Conservation (phyloP, 306 rosid genomes). For the Morella rubra region DNA sequence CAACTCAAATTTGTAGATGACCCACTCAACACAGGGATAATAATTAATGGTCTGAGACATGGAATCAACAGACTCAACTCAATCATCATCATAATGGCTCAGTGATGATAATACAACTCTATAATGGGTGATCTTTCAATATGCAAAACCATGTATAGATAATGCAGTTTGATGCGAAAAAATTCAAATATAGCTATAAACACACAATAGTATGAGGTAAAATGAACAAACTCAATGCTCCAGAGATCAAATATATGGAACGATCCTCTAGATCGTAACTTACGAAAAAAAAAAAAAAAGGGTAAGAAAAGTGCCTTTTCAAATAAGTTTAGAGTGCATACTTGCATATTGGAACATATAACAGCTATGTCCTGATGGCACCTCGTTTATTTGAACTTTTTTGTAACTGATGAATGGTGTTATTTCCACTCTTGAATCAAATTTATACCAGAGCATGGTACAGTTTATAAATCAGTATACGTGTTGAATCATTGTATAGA, state of each 20-base stretch:
- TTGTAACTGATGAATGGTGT: neutral
- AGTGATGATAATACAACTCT: neutral
- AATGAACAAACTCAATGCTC: neutral
- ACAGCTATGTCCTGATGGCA: neutral
- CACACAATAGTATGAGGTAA: neutral
- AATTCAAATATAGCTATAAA: neutral
- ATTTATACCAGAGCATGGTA: neutral
- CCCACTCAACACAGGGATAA: neutral
- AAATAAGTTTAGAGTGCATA: neutral
- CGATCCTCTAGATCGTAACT: neutral
- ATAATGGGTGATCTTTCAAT: neutral
- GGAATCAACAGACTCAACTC: neutral
- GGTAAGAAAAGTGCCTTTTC: neutral
- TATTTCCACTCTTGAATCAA: neutral
- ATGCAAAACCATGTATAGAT: neutral
- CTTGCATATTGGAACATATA: neutral
- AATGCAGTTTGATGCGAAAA: neutral
- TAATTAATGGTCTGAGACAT: neutral
- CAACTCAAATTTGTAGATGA: neutral
- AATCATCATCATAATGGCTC: neutral
- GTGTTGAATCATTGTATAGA: neutral
- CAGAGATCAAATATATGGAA: conserved; percentile 2
- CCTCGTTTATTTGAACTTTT: neutral
- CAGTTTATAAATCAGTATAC: neutral
- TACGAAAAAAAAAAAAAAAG: neutral